Conservation (phyloP, 2,329 filamentous ascomycete species). For the Monosporascus sp. region DNA sequence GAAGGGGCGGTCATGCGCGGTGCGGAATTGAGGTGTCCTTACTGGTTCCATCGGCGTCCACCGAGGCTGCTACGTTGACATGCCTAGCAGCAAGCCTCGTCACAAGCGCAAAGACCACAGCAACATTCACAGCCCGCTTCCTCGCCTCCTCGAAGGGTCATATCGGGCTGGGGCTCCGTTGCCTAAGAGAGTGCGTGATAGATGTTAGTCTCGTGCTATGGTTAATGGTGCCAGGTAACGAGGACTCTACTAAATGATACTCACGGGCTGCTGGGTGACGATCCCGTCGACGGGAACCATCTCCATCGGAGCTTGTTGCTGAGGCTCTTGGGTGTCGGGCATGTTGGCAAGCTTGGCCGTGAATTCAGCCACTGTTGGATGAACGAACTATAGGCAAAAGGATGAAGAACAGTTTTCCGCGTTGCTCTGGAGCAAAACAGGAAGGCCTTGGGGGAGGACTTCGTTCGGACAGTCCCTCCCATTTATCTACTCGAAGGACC, state of each 20-base stretch:
- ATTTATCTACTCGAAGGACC: not conserved
- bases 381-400: not conserved
- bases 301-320: constrained; percentile 41
- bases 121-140: constrained; percentile 42
- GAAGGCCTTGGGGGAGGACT: too few relatives aligned
- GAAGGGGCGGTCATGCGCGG: too few relatives aligned
- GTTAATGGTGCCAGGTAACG: not conserved
- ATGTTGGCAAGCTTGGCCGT: constrained; percentile 16
- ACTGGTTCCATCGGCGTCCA: not conserved
- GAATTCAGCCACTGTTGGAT: not conserved
- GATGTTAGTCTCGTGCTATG: constrained; percentile 1
- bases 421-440: too few relatives aligned
- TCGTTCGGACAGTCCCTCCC: not conserved
- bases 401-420: not conserved
- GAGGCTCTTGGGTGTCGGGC: constrained; percentile 36
- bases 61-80: not conserved
- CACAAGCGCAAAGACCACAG: constrained; percentile 41
- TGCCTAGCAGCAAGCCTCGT: constrained; percentile 38
- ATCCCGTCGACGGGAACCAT: constrained; percentile 29
- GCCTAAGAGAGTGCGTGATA: constrained; percentile 18
- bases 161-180: constrained; percentile 37
- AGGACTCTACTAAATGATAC: constrained; percentile 9
- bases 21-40: too few relatives aligned
- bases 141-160: constrained; percentile 40
- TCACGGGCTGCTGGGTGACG: constrained; percentile 38